phyloP scores from a whole-genome alignment of 1,284 basidiomycete species.

The Leccinum holopus region DNA sequence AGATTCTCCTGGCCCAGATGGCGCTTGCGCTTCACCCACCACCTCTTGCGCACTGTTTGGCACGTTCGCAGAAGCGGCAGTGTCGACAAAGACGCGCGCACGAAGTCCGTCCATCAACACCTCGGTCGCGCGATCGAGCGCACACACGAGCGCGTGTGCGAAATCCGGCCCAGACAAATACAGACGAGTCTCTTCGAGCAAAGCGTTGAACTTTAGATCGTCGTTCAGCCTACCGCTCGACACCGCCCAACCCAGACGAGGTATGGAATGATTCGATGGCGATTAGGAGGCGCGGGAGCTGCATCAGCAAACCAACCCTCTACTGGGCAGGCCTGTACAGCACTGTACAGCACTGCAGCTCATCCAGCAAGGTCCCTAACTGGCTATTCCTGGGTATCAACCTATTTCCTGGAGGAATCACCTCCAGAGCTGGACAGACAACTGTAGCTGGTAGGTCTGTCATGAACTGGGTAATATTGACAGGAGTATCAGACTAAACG shows the following conservation, averaged over 20 bases:
- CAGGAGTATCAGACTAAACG: too few relatives aligned
- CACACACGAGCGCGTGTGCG: conserved; percentile 60
- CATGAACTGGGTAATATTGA: too few relatives aligned
- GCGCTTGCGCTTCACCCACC: background rate
- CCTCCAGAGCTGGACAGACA: too few relatives aligned
- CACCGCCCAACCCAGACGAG: background rate
- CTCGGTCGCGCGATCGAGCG: conserved; percentile 66
- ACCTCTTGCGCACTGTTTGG: conserved; percentile 16
- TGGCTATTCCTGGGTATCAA: too few relatives aligned
- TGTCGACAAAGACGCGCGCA: conserved; percentile 51
- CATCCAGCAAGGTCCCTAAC: too few relatives aligned
- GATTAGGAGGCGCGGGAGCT: conserved; percentile 21
- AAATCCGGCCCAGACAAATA: conserved; percentile 72
- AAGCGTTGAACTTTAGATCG: conserved; percentile 56
- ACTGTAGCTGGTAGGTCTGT: too few relatives aligned
- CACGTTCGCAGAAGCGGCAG: conserved; percentile 23
- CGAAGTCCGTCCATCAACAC: conserved; percentile 54
- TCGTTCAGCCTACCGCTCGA: conserved; percentile 28
- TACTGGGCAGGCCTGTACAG: too few relatives aligned
- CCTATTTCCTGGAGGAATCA: too few relatives aligned
- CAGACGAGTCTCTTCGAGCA: conserved; percentile 69
- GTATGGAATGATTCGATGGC: conserved; percentile 3
- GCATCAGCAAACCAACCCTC: too few relatives aligned
- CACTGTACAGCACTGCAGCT: too few relatives aligned
- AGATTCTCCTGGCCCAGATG: background rate